These are phyloP conservation scores for Cladophialophora immunda DNA, from an alignment of 2,329 filamentous ascomycete species.

Conservation along the genomic window DNA sequence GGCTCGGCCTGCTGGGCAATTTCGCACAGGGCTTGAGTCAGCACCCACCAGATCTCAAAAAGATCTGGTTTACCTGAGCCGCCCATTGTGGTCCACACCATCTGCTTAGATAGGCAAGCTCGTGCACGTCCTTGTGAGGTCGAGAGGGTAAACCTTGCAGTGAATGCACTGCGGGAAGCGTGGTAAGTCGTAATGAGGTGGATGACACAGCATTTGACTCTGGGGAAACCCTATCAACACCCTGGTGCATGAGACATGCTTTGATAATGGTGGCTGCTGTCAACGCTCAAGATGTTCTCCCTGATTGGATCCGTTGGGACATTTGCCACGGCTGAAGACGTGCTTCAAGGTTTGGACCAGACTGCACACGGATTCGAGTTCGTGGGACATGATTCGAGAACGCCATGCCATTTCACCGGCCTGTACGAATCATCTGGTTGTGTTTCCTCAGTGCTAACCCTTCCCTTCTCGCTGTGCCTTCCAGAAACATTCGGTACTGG, in stretches of 20 bases:
- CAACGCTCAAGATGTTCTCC: background rate
- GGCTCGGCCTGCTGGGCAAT: background rate
- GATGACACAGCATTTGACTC: background rate
- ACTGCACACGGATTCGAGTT: background rate
- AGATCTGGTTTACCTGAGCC: background rate
- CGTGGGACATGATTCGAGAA: background rate
- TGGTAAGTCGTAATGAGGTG: background rate
- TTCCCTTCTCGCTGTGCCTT: background rate
- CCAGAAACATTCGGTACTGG: constrained; percentile 16
- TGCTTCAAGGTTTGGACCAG: background rate
- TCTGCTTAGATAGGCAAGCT: background rate
- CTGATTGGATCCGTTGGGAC: background rate
- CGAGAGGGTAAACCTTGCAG: background rate
- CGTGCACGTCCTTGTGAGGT: background rate
- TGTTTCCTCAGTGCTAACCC: background rate
- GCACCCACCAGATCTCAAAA: background rate
- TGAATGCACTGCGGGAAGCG: background rate
- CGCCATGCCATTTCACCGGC: background rate
- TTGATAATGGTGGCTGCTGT: background rate
- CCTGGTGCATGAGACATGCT: background rate
- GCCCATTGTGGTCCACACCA: background rate
- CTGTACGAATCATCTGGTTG: background rate
- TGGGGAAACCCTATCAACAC: constrained; percentile 1
- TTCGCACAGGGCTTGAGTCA: background rate
- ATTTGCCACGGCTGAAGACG: background rate